phyloP scores from a whole-genome alignment of 2,329 filamentous ascomycete species.

The Colletotrichum caudatum region DNA sequence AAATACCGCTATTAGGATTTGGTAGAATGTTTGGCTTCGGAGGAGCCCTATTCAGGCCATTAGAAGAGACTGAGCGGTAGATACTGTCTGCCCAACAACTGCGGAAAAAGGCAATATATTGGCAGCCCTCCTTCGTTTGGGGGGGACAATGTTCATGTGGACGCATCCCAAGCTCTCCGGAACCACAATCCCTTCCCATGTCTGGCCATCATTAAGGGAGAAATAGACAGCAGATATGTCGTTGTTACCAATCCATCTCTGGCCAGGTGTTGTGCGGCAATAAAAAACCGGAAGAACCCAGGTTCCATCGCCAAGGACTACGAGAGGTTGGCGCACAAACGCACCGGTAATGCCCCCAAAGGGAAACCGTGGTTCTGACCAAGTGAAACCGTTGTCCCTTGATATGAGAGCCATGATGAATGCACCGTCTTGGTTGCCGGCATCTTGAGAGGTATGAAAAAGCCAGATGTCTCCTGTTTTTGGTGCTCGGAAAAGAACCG shows the following conservation, averaged over 20 bases:
- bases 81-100: constrained; percentile 60
- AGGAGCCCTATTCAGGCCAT: constrained; percentile 54
- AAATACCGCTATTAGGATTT: constrained; percentile 58
- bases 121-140: constrained; percentile 42
- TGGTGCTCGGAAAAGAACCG: constrained; percentile 55
- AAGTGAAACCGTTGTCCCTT: constrained; percentile 51
- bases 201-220: constrained; percentile 53
- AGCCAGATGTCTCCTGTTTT: constrained; percentile 53
- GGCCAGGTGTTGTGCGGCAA: constrained; percentile 54
- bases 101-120: constrained; percentile 55
- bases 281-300: constrained; percentile 59
- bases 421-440: constrained; percentile 58
- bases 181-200: constrained; percentile 55
- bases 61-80: constrained; percentile 54
- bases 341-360: constrained; percentile 52
- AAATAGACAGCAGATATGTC: constrained; percentile 56
- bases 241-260: constrained; percentile 59
- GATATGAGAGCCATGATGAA: constrained; percentile 54
- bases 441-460: constrained; percentile 59
- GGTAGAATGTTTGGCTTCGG: constrained; percentile 53
- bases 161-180: constrained; percentile 54
- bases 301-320: constrained; percentile 51
- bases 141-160: constrained; percentile 57
- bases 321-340: constrained; percentile 57
- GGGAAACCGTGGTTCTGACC: constrained; percentile 50